These are phyloP conservation scores for Elasticomyces elasticus DNA, from an alignment of 495 filamentous ascomycete genomes.

Conservation along the genomic window DNA sequence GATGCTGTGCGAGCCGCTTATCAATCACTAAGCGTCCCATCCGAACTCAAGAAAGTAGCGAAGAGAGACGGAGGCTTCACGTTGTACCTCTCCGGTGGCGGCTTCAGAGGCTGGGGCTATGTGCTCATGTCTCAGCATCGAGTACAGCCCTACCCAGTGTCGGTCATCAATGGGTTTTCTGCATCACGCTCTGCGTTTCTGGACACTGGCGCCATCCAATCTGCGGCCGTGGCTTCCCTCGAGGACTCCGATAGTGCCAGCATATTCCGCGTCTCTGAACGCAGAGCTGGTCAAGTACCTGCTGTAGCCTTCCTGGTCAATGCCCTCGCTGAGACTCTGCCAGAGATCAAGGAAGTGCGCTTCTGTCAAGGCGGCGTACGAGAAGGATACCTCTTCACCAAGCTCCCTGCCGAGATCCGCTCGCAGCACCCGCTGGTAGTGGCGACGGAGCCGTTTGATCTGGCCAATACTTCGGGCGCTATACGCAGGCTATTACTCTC, in stretches of 20 bases:
- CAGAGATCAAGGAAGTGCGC: slow-evolving; percentile 57
- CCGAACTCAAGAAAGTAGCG: slow-evolving; percentile 36
- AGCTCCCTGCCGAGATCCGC: slow-evolving; percentile 47
- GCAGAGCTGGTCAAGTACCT: slow-evolving; percentile 69
- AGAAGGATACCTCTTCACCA: slow-evolving; percentile 68
- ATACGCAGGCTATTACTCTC: slow-evolving; percentile 32
- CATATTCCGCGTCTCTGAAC: slow-evolving; percentile 75
- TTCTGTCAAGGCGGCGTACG: slow-evolving; percentile 84
- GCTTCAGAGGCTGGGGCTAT: slow-evolving; percentile 85
- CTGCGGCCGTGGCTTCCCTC: slow-evolving; percentile 35
- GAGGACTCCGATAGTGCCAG: slow-evolving; percentile 31
- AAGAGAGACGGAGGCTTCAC: slow-evolving; percentile 49
- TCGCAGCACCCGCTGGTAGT: slow-evolving; percentile 55
- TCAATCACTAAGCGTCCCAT: slow-evolving; percentile 45
- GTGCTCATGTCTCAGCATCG: slow-evolving; percentile 60
- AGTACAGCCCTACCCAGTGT: slow-evolving; percentile 69
- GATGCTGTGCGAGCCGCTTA: slow-evolving; percentile 53
- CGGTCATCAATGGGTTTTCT: slow-evolving; percentile 72
- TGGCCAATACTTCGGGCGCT: slow-evolving; percentile 26
- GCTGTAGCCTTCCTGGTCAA: slow-evolving; percentile 72
- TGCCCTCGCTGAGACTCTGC: slow-evolving; percentile 57
- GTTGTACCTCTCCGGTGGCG: slow-evolving; percentile 80
- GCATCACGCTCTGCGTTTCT: slow-evolving; percentile 52
- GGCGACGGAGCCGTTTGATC: slow-evolving; percentile 45
- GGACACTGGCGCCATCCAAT: slow-evolving; percentile 48